Evolutionary conservation across 2,329 filamentous ascomycete species (phyloP), one percentile per base, ranked within the genome.

Genomic region (Calonectria leucothoes): DNA sequence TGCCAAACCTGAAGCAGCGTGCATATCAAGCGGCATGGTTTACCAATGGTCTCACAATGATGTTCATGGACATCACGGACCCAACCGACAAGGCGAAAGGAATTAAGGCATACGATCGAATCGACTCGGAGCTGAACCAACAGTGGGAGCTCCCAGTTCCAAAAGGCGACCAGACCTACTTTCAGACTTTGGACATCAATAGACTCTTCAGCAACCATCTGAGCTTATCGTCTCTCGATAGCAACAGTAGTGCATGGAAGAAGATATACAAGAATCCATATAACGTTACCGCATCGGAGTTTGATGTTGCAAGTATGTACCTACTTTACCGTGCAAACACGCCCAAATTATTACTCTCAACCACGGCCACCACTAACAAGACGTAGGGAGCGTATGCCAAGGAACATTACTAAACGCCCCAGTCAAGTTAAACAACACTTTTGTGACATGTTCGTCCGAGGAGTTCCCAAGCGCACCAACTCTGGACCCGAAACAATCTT

Each of bases 1-100:
- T 42, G 15, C 72, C 72, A 20, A 49, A 71, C 39, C 39, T 74
- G 14, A 71, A 65, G 27, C 61, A 42, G 37, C 79, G 87, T 23
- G 87, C 87, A 2, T 87, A 86, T 71, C 83, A 84, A 69, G 85
- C 83, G 2, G 87, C 86, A 0, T 86, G 81, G 82, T 69, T 85
- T 6, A 84, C 82, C 35, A 88, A 88, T 74, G 80, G 74, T 3
- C 83, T 81, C 39, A 80, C 82, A 3, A 85, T 85, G 82, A 27
- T 83, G 7, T 85, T 80, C 65, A 72, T 85, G 63, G 86, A 87
- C 71, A 77, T 86, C 12, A 85, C 85, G 3, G 76, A 80, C 27
- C 69, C 66, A 8, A 74, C 64, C n/a, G 55, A 67, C 8, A 63
- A 66, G 15, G 29, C 11, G 3, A 66, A 66, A 4, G 72, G 69